A percentile compares a stretch with the other conserved stretches of the same genome.
Conservation (phyloP, 2,329 filamentous ascomycete species). For the Colletotrichum eleusines region DNA sequence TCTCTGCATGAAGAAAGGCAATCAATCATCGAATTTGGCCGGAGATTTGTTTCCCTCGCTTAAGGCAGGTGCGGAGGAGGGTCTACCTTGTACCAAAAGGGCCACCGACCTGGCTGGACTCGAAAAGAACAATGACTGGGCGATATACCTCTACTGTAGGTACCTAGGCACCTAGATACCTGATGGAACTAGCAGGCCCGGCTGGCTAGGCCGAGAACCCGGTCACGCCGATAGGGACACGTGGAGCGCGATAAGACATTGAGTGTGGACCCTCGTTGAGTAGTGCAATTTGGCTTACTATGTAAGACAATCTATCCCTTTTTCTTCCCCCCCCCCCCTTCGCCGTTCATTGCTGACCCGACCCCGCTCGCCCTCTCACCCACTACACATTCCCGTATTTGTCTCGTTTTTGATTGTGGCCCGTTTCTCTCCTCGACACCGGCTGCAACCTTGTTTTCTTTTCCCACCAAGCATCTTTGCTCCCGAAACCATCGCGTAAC, state of each 20-base stretch:
- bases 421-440: background rate
- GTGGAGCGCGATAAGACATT: slow-evolving; percentile 37
- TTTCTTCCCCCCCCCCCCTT: too few relatives aligned
- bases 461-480: background rate
- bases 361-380: background rate
- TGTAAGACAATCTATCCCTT: slow-evolving; percentile 1
- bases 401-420: slow-evolving; percentile 13
- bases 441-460: slow-evolving; percentile 2
- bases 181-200: background rate
- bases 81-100: background rate
- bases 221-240: slow-evolving; percentile 39
- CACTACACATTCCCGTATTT: background rate
- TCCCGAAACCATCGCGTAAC: background rate
- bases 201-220: slow-evolving; percentile 29
- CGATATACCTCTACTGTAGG: too few relatives aligned
- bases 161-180: too few relatives aligned
- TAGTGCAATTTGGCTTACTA: too few relatives aligned
- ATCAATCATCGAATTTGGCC: background rate
- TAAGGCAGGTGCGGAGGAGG: background rate
- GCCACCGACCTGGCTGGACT: background rate
- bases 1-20: background rate
- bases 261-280: background rate
- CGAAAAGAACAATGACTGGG: background rate
- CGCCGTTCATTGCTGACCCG: background rate
- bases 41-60: slow-evolving; percentile 1